Evolutionary conservation across 768 basidiomycete genomes (phyloP), one percentile per base, ranked within the genome.

Genomic region (Suillus occidentalis): DNA sequence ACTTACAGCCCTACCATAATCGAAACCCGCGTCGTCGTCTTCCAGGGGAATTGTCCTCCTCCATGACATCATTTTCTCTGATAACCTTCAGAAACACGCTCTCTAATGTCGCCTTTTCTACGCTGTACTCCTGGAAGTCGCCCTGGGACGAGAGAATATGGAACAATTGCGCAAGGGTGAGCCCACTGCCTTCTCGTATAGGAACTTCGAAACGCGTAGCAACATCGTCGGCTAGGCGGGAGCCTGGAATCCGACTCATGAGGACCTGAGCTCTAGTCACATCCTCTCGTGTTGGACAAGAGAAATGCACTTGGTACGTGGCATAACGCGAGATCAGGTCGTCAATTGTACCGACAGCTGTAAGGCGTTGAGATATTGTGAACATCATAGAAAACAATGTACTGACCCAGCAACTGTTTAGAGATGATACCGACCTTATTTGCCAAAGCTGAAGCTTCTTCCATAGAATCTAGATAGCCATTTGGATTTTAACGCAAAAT

Each of bases 361-460:
- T 37, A 22, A 49, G 45, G n/a, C 10, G 42, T 31, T n/a, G 52
- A 62, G 31, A 40, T 9, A 13, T 49, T 49, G 6, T 18, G 63
- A 25, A 40, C 16, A 56, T 8, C 20, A 13, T 34, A 36, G 16
- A n/a, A 58, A 25, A 56, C 55, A 59, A n/a, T 43, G 25, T 55
- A 67, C 83, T 57, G 68, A 89, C 88, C 89, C 1, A 93, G 82
- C 78, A 93, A 79, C 58, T 82, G 83, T 63, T 85, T 86, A 1
- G 91, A 89, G 13, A 94, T 76, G 62, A 93, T 92, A 22, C 89
- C 90, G 20, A 92, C 91, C 71, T 87, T 87, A 70, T 82, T 88
- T 2, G 91, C 89, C 2, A 93, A 79, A 7, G 89, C 89, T 18
- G 90, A 89, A 2, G 90, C 91, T 74, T 94, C 91, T 75, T 92